phyloP scores from a whole-genome alignment of 2,329 filamentous ascomycete genomes.

The Dactylonectria estremocensis region DNA sequence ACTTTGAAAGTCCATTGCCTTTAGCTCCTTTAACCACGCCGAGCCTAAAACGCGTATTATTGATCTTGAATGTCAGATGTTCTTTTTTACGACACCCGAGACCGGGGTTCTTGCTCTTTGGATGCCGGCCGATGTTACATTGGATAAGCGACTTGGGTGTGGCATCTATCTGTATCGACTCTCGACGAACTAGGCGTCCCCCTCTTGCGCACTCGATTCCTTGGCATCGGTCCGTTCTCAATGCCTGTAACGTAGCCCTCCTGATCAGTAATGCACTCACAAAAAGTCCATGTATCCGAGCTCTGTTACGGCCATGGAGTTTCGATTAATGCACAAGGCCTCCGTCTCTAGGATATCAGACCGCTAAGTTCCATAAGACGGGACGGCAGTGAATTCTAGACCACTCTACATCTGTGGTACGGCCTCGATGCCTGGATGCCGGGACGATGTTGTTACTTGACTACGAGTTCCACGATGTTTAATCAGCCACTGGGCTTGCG shows the following conservation, averaged over 20 bases:
- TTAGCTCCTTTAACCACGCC: not conserved
- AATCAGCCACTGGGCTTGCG: not conserved
- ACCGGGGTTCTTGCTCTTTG: no score
- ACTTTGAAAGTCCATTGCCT: not conserved
- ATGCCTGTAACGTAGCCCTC: not conserved
- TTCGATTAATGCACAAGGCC: not conserved
- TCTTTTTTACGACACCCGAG: no score
- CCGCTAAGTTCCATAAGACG: not conserved
- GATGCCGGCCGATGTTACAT: no score
- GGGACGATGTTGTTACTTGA: not conserved
- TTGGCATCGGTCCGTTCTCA: not conserved
- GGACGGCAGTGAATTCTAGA: not conserved
- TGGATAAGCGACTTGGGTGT: no score
- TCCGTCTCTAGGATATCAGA: not conserved
- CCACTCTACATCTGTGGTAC: not conserved
- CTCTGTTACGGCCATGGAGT: not conserved
- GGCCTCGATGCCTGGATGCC: not conserved
- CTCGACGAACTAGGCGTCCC: no score
- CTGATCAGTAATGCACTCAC: not conserved
- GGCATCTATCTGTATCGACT: no score
- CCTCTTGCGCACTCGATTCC: no score
- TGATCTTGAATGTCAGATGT: not conserved
- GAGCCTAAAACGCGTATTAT: not conserved
- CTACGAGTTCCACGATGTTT: not conserved
- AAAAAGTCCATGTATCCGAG: not conserved